Conservation (phyloP, 805 yeast genomes). For the Wickerhamiella azyma region DNA sequence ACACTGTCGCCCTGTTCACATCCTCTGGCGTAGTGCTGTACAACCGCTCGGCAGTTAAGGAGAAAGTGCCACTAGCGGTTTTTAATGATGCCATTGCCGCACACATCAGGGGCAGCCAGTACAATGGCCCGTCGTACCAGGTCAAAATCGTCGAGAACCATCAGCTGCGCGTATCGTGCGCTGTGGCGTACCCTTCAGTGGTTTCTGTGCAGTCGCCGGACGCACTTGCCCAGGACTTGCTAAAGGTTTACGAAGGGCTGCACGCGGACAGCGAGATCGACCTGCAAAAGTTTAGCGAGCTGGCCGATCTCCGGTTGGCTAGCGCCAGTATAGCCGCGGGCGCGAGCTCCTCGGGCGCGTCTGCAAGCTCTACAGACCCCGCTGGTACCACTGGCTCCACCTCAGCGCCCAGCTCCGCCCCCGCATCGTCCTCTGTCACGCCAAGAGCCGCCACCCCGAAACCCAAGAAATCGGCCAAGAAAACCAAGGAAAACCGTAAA, state of each 20-base stretch:
- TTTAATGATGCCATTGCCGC: conserved; percentile 38
- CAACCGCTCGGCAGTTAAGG: conserved; percentile 26
- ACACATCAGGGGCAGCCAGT: conserved; percentile 27
- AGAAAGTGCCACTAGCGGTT: conserved; percentile 29
- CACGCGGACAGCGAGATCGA: conserved; percentile 16
- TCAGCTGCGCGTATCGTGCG: conserved; percentile 32
- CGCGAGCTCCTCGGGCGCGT: too few relatives aligned
- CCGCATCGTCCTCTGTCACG: conserved; percentile 6
- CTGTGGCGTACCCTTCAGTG: conserved; percentile 25
- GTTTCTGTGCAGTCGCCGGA: conserved; percentile 26
- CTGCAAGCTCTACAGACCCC: background rate
- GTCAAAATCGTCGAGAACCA: conserved; percentile 33
- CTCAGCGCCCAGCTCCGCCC: background rate
- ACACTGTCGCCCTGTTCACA: conserved; percentile 29
- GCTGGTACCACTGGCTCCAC: background rate
- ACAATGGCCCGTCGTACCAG: conserved; percentile 31
- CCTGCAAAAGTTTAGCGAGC: conserved; percentile 20
- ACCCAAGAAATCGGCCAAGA: conserved; percentile 28
- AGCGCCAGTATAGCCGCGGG: conserved; percentile 1
- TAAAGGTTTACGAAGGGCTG: conserved; percentile 23
- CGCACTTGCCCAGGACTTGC: conserved; percentile 22
- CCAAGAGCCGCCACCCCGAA: conserved; percentile 14
- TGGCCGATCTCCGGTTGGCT: conserved; percentile 23
- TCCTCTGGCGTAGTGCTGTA: conserved; percentile 41
- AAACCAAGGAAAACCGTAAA: conserved; percentile 31